Conservation (phyloP, 2,329 filamentous ascomycete genomes). For the Cordyceps javanica region DNA sequence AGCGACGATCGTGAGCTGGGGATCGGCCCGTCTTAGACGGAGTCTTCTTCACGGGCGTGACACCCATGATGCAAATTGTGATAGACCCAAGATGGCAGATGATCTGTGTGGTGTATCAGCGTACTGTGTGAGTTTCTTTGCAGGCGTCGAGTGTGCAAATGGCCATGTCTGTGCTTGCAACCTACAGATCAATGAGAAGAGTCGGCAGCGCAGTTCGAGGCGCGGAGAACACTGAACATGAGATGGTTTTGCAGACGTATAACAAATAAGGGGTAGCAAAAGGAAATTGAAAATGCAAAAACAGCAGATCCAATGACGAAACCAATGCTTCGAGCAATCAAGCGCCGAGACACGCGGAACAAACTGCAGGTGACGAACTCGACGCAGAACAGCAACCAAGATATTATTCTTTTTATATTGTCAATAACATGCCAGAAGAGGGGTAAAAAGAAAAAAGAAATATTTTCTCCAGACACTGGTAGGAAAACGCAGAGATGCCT, state of each 20-base stretch:
- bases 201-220: not conserved
- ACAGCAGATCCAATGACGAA: not conserved
- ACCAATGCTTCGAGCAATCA: not conserved
- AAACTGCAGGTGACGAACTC: not conserved
- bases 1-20: conserved; percentile 14
- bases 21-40: conserved; percentile 17
- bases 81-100: no score
- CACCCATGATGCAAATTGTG: conserved; percentile 13
- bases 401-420: not conserved
- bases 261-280: not conserved
- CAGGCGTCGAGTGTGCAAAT: not conserved
- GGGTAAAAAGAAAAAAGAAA: not conserved
- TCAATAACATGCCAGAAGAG: not conserved
- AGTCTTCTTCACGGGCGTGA: conserved; percentile 14
- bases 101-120: not conserved
- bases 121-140: not conserved
- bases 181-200: not conserved
- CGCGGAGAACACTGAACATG: not conserved
- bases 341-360: not conserved
- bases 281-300: not conserved
- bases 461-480: not conserved
- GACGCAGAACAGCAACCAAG: not conserved
- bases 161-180: not conserved
- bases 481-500: not conserved
- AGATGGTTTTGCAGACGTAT: not conserved